Percentiles rank a stretch among this genome's conserved stretches.
These are phyloP conservation scores for Corrigiola litoralis DNA, from an alignment of 179 eudicot genomes.

Conservation along the genomic window DNA sequence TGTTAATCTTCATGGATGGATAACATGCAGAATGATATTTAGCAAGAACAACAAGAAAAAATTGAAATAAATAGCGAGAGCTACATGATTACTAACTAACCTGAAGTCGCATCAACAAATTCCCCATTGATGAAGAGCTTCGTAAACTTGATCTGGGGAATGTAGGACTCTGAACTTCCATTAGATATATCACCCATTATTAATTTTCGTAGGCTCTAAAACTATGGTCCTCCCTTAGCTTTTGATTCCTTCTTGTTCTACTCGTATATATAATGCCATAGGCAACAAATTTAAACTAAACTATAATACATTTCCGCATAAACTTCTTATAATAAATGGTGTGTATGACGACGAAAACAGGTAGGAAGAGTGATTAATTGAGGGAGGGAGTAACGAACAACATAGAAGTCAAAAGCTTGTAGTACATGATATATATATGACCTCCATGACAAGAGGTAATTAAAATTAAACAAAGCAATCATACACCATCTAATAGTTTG, in stretches of 20 bases:
- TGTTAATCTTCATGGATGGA: too few species aligned
- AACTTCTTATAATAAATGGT: too few species aligned
- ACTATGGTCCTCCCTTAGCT: too few species aligned
- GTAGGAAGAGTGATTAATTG: too few species aligned
- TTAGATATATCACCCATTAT: conserved; percentile 24
- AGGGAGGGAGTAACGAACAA: not conserved
- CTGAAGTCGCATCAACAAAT: conserved; percentile 47
- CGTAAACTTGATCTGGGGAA: conserved; percentile 47
- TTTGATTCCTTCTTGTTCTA: too few species aligned
- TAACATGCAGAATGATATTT: not conserved
- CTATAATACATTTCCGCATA: too few species aligned
- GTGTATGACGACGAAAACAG: too few species aligned
- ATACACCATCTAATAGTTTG: too few species aligned
- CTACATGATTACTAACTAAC: conserved; percentile 11
- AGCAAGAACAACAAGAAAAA: not conserved
- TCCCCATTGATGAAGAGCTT: conserved; percentile 62
- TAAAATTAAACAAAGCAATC: too few species aligned
- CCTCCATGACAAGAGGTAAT: conserved; percentile 1
- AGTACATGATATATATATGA: not conserved
- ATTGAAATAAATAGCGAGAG: not conserved
- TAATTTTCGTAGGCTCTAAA: too few species aligned
- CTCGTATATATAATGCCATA: too few species aligned
- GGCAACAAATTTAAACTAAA: too few species aligned
- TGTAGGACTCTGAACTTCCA: conserved; percentile 13
- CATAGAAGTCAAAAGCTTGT: not conserved